Evolutionary conservation across 306 rosid genomes (phyloP).

Genomic region (Arachis hypogaea): DNA sequence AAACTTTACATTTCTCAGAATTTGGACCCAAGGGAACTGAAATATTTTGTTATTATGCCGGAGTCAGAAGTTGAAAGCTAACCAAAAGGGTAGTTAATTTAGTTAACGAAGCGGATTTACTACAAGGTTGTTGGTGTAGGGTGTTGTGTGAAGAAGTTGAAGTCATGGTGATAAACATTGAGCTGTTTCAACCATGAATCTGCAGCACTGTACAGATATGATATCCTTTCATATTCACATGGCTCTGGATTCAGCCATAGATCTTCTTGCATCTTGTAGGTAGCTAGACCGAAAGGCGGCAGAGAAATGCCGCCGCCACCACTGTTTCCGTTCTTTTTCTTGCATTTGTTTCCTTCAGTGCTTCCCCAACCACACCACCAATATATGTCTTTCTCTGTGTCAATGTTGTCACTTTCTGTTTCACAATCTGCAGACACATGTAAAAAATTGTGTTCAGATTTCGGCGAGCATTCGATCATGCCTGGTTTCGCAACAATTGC

Average conservation of each 20-base stretch:
- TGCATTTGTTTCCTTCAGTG: slow-evolving; percentile 18
- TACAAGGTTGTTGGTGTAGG: slow-evolving; percentile 42
- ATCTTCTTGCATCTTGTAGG: slow-evolving; percentile 70
- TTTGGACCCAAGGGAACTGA: slow-evolving; percentile 27
- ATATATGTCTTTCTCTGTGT: slow-evolving; percentile 24
- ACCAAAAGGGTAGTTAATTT: slow-evolving; percentile 28
- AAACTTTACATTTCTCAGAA: slow-evolving; percentile 33
- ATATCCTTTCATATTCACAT: slow-evolving; percentile 47
- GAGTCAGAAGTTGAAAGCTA: slow-evolving; percentile 38
- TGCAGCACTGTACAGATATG: slow-evolving; percentile 59
- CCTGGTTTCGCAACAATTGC: not conserved
- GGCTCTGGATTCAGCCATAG: slow-evolving; percentile 64
- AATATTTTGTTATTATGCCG: not conserved
- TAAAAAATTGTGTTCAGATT: slow-evolving; percentile 3
- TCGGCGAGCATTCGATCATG: slow-evolving; percentile 17
- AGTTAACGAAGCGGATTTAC: not conserved
- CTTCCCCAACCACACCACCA: slow-evolving; percentile 22
- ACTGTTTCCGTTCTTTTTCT: not conserved
- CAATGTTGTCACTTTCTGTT: slow-evolving; percentile 34
- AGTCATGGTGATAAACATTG: slow-evolving; percentile 71
- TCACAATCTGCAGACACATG: slow-evolving; percentile 39
- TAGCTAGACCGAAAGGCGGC: slow-evolving; percentile 68
- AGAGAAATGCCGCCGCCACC: slow-evolving; percentile 36
- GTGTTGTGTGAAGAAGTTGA: slow-evolving; percentile 63
- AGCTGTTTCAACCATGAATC: slow-evolving; percentile 90